Conservation (phyloP, 202 grass and related monocot genomes). For the Saccharum hybrid region DNA sequence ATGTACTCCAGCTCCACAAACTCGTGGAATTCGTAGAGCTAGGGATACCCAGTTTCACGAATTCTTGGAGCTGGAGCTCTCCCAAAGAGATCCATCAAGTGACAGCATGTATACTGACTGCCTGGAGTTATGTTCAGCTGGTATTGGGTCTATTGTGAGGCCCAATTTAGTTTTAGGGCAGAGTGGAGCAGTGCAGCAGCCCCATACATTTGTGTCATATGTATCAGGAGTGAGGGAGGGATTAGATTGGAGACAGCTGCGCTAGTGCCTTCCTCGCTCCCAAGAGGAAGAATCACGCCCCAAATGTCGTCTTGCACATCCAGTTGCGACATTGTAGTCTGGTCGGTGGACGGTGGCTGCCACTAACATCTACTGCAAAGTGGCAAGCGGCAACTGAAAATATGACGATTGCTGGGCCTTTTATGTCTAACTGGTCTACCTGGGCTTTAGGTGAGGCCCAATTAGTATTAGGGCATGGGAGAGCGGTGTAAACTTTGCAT, state of each 20-base stretch:
- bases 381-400: neutral
- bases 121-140: neutral
- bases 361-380: neutral
- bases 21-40: neutral
- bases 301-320: neutral
- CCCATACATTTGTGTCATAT: neutral
- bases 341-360: neutral
- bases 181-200: neutral
- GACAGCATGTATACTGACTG: neutral
- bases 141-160: neutral
- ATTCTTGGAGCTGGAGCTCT: conserved; percentile 8
- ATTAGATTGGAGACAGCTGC: neutral
- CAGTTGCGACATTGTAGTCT: conserved; percentile 1
- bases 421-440: neutral
- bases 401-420: neutral
- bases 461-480: neutral
- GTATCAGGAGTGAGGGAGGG: neutral
- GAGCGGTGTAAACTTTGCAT: neutral
- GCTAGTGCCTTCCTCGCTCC: neutral
- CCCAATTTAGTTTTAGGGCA: neutral
- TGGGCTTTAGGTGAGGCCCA: conserved; percentile 24
- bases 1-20: conserved; percentile 1
- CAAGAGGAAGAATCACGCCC: neutral
- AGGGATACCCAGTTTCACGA: neutral
- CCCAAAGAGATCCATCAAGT: conserved; percentile 17